Base-by-base conservation (phyloP, 2,329 filamentous ascomycete genomes). In the Penicillium sp. region DNA sequence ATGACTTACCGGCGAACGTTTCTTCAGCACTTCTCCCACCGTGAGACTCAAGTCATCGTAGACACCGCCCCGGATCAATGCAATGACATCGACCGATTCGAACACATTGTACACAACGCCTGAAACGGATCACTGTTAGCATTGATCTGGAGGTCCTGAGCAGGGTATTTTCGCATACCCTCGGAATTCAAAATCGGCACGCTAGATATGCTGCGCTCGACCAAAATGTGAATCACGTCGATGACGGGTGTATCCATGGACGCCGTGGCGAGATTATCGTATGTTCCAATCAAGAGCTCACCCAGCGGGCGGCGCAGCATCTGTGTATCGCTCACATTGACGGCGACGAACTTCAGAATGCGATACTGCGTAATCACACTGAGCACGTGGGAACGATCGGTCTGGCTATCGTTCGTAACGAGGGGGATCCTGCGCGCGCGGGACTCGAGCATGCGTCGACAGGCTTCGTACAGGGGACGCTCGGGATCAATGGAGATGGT, bases 301-400 rank as follows among this genome's bases (percentile, higher is more conserved):
- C 82, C 81, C 46, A 98, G 77, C 8, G 89, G 85, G 72, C 95
- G 96, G 65, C 88, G 87, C 51, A 98, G 74, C 64, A 89, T 80
- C 59, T 94, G 85, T 4, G 91, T 96, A 65, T 95, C 87, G 59
- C 85, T 83, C 32, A 87, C 83, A 69, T 98, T 98, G 69, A 98
- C 91, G 9, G 93, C 90, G 52, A 98, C 94, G 68, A 98, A 98
- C 68, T 98, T 98, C 55, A 98, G 80, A 59, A 98, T 97, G 48
- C 94, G 86, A 70, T 98, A 98, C 69, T 98, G 93, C 0, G 93
- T 98, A 49, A 98, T 87, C 51, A 98, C 93, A 60, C 89, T 96
- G 51, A 98, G 87, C 14, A 98, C 89, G 72, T 91, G 93, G 63
- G 93, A 84, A 53, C 89, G 81, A 46, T 87, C 84, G 2, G 93